Base-by-base conservation (phyloP, 805 yeast species). In the Debaryomyces hansenii region DNA sequence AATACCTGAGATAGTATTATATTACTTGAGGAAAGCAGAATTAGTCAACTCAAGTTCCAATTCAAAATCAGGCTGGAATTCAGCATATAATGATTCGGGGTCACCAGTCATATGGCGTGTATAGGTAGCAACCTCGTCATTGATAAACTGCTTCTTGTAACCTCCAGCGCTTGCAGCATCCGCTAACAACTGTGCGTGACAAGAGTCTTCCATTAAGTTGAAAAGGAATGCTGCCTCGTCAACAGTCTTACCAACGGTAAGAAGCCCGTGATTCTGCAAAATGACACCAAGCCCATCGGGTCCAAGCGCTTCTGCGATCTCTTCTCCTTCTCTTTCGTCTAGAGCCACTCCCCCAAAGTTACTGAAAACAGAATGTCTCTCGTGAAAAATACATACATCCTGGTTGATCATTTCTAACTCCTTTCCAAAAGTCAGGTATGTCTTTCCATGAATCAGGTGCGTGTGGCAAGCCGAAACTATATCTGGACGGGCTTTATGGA, bases 271-370 rank as follows among this genome's bases (percentile, higher is more conserved):
- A 47, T 65, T 66, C 42, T 57, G 64, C 48, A 66, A 61, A 33
- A 66, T 63, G 5, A 57, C 64, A 2, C 60, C 71, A 14, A 49
- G 16, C 46, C 61, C 63, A 20, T 65, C 67, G 24, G 54, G 50
- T 4, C 65, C 69, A 14, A 64, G 45, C 6, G 69, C 61, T 11
- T 48, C 47, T 5, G 70, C 72, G 36, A 66, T 66, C 18, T 54
- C 57, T 1, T 42, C 29, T 2, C 72, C 72, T 48, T 66, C 72
- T 34, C 55, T 55, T 9, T 55, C 55, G n/a, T 66, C 69, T 4
- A 66, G 34, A 0, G 89, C 95, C 45, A 87, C 87, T 31, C 95
- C 95, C 21, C 94, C 94, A 63, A 86, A 87, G 59, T 81, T 79
- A 14, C 57, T 47, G 64, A 84, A 85, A 4, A 87, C 90, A 1